A percentile compares a stretch with the other conserved stretches of the same genome.
Evolutionary conservation across 2,329 filamentous ascomycete genomes (phyloP).

Genomic region (Aspergillus pseudoterreus): DNA sequence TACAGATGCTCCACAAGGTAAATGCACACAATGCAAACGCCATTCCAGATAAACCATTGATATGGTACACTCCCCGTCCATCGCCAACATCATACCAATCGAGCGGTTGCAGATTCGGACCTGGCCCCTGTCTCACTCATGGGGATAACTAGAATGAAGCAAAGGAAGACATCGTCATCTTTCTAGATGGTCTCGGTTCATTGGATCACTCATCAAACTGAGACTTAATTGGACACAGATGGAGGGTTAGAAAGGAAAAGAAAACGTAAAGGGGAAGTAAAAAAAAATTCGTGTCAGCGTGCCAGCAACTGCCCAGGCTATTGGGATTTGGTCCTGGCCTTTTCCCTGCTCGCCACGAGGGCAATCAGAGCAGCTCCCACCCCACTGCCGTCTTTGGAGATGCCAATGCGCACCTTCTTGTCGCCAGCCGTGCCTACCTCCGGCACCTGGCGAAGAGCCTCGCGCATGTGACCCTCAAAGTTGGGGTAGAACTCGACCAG

Average conservation of each 20-base stretch:
- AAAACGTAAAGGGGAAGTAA: conserved; percentile 2
- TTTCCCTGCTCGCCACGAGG: conserved; percentile 65
- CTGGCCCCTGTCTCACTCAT: too few relatives aligned
- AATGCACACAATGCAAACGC: background rate
- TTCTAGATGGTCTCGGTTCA: background rate
- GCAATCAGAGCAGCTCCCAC: conserved; percentile 96
- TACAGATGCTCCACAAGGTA: background rate
- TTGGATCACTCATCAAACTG: background rate
- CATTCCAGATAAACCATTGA: background rate
- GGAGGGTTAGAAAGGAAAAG: background rate
- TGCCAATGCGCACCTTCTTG: conserved; percentile 84
- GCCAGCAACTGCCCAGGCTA: background rate
- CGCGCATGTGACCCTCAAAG: conserved; percentile 83
- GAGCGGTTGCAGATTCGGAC: too few relatives aligned
- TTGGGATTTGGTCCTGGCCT: conserved; percentile 10
- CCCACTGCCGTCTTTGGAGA: conserved; percentile 93
- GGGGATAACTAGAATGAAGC: background rate
- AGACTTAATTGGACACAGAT: background rate
- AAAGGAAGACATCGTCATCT: background rate
- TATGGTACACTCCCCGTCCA: conserved; percentile 3
- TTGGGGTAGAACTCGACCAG: conserved; percentile 94
- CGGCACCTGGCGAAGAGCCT: conserved; percentile 71
- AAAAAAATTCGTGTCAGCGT: conserved; percentile 4
- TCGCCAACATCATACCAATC: too few relatives aligned
- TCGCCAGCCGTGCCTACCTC: conserved; percentile 76